Evolutionary conservation across 1,284 basidiomycete species (phyloP).

Genomic region (Schizopora paradoxa): DNA sequence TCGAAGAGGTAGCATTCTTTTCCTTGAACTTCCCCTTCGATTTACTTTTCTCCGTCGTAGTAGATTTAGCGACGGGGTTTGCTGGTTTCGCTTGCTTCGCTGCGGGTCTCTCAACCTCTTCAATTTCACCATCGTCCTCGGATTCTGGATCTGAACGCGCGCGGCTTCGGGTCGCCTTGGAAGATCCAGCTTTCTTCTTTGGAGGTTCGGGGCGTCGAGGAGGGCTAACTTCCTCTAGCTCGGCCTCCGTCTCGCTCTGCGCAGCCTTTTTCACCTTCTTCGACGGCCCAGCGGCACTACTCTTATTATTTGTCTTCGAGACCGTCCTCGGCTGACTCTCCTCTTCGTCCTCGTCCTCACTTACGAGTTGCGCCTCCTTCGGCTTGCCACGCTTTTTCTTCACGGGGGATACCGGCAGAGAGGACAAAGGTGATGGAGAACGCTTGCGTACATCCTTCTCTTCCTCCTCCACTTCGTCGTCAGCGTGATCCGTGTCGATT

Average conservation of each 20-base stretch:
- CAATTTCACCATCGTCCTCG: not conserved
- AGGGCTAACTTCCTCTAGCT: too few relatives aligned
- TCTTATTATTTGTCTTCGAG: too few relatives aligned
- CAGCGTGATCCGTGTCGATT: not conserved
- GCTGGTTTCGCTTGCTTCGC: not conserved
- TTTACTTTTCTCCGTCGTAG: not conserved
- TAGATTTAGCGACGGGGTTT: not conserved
- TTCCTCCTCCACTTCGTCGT: constrained; percentile 3
- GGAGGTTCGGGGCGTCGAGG: too few relatives aligned
- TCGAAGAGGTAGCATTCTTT: not conserved
- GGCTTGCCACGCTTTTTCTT: not conserved
- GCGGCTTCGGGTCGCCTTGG: too few relatives aligned
- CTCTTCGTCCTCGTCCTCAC: too few relatives aligned
- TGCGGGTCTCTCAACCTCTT: not conserved
- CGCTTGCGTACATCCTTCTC: not conserved
- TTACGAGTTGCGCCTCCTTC: constrained; percentile 1
- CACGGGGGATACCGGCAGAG: too few relatives aligned
- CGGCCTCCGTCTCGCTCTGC: not conserved
- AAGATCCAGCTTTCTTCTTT: too few relatives aligned
- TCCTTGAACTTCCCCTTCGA: not conserved
- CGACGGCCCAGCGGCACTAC: too few relatives aligned
- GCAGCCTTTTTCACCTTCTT: not conserved
- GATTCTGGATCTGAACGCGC: not conserved
- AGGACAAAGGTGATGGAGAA: too few relatives aligned
- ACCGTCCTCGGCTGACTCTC: too few relatives aligned